Conservation (phyloP, 805 yeast species). For the Spathaspora hagerdaliae region DNA sequence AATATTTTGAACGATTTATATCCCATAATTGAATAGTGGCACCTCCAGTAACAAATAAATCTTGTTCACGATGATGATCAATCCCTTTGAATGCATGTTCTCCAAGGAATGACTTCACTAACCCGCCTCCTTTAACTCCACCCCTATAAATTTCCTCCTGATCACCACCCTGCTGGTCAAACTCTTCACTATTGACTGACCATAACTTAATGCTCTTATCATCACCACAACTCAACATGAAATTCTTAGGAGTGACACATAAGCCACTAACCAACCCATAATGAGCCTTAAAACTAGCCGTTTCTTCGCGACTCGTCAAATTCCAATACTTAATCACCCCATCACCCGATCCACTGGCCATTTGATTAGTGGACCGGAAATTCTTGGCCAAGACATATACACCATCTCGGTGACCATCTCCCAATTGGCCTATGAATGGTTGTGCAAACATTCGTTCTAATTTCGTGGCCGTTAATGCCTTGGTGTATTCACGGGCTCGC, state of each 20-base stretch:
- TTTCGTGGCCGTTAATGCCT: constrained; percentile 92
- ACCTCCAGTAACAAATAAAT: constrained; percentile 87
- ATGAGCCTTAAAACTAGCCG: constrained; percentile 80
- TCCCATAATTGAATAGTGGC: constrained; percentile 92
- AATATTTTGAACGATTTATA: constrained; percentile 56
- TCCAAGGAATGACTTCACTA: constrained; percentile 76
- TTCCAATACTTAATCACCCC: constrained; percentile 96
- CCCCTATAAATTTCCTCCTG: constrained; percentile 24
- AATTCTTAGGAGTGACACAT: constrained; percentile 55
- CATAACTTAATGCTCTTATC: constrained; percentile 88
- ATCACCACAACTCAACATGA: constrained; percentile 79
- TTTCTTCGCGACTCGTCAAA: constrained; percentile 71
- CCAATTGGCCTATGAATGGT: constrained; percentile 93
- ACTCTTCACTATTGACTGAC: constrained; percentile 65
- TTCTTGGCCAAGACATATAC: constrained; percentile 85
- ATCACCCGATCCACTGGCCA: constrained; percentile 94
- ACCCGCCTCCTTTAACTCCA: constrained; percentile 40
- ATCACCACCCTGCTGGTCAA: constrained; percentile 30
- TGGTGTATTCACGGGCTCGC: constrained; percentile 92
- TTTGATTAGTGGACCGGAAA: constrained; percentile 58
- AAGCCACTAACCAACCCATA: constrained; percentile 86
- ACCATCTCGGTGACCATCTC: constrained; percentile 93
- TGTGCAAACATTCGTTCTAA: constrained; percentile 96
- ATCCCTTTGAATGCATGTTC: constrained; percentile 79
- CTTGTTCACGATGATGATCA: constrained; percentile 78